These are phyloP conservation scores for Nannochloropsis gaditana DNA, from an alignment of 108 stramenopile species.

Conservation along the genomic window DNA sequence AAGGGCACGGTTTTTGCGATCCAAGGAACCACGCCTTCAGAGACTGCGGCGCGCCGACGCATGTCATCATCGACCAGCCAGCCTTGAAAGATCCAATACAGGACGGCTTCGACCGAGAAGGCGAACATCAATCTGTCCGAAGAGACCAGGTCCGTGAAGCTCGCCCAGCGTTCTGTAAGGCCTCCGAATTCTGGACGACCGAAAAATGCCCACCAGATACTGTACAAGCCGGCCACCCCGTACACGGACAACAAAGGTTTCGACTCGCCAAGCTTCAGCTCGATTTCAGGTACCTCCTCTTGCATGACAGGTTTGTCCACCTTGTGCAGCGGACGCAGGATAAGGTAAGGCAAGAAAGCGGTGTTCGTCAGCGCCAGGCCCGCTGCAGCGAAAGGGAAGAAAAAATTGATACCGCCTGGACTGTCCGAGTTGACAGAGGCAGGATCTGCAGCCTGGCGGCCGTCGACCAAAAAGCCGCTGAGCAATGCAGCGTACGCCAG, in stretches of 20 bases:
- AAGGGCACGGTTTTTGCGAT: conserved; percentile 70
- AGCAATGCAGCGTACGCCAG: conserved; percentile 78
- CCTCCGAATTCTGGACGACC: conserved; percentile 65
- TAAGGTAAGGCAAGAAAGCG: conserved; percentile 71
- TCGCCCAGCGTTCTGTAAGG: conserved; percentile 54
- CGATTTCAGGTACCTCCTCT: not conserved
- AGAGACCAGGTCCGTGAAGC: conserved; percentile 61
- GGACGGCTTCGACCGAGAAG: conserved; percentile 69
- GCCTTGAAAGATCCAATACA: conserved; percentile 76
- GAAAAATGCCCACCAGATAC: conserved; percentile 64
- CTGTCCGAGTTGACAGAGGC: not conserved
- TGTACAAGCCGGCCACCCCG: conserved; percentile 59
- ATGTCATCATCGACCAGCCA: conserved; percentile 80
- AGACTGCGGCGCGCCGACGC: conserved; percentile 55
- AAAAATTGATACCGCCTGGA: conserved; percentile 51
- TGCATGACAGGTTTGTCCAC: conserved; percentile 5
- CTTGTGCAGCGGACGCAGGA: conserved; percentile 57
- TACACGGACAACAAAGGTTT: conserved; percentile 56
- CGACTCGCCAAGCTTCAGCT: conserved; percentile 56
- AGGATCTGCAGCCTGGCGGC: conserved; percentile 44
- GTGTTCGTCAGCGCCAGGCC: conserved; percentile 80
- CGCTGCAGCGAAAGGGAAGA: conserved; percentile 55
- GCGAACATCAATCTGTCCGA: conserved; percentile 71
- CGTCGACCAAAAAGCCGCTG: conserved; percentile 73
- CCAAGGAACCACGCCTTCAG: conserved; percentile 29